Base-by-base conservation (phyloP, 306 rosid genomes). In the Fragaria nilgerrensis region DNA sequence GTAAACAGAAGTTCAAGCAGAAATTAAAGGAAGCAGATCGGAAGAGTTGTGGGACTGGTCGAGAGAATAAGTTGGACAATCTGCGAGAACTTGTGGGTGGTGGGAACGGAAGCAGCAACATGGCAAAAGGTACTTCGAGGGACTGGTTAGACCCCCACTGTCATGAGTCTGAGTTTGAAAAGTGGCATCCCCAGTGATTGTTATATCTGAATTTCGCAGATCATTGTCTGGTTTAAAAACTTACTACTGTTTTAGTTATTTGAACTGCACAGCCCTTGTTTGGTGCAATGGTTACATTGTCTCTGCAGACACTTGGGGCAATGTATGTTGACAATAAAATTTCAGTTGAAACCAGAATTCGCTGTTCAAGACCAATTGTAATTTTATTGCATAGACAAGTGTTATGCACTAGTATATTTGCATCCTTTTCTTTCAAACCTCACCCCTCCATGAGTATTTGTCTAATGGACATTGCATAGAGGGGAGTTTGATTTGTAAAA, bases 81-180 rank as follows among this genome's bases (percentile, higher is more conserved):
- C 75, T 96, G 75, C 84, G 85, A 80, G 99, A 96, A 86, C 99
- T 96, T 80, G 98, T 96, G 48, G 98, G 98, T 53, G 92, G 79
- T 53, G 91, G 92, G 29, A 92, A 78, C 75, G 63, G 68, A 50
- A 70, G 82, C 78, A 74, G 17, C 72, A 55, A 74, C 78, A 85
- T 84, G 89, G 62, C 79, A 56, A 91, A 85, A 83, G 89, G 84
- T 78, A 70, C 94, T 78, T 34, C 85, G 3, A 89, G 89, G 85
- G 99, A 89, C 34, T 96, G 99, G 99, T 87, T 96, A 59, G 98
- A 96, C 81, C 94, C 97, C 36, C 98, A 96, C 87, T 96, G 98
- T 84, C 96, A 87, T 53, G 98, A 92, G 89, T 76, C 99, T 72
- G 78, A 88, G 20, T 92, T 91, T 74, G 96, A 96, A 83, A 96